These are phyloP conservation scores for Micractinium sp. DNA, from an alignment of 139 green algal genomes.

Conservation along the genomic window DNA sequence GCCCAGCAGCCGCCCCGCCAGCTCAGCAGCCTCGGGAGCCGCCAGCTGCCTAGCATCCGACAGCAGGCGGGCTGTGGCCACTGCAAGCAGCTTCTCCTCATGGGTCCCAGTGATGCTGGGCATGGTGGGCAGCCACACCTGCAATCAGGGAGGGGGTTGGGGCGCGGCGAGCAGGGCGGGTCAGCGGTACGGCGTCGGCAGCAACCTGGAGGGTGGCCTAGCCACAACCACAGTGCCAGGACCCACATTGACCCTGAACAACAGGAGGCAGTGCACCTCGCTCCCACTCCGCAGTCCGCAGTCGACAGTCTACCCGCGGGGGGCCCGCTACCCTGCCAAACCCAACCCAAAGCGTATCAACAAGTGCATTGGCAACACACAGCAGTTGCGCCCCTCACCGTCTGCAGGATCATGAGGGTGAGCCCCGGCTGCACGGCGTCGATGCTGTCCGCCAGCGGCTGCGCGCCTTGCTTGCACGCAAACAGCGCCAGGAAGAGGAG, in stretches of 20 bases:
- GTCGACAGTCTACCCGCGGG: too few species aligned
- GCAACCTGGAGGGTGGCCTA: background rate
- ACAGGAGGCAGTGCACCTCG: background rate
- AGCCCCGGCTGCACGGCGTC: slow-evolving; percentile 88
- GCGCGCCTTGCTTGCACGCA: slow-evolving; percentile 68
- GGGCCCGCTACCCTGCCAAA: too few species aligned
- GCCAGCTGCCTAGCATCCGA: slow-evolving; percentile 57
- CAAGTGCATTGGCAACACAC: too few species aligned
- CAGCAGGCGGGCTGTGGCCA: slow-evolving; percentile 77
- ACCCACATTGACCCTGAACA: background rate
- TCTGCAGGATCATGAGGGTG: slow-evolving; percentile 75
- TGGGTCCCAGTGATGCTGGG: slow-evolving; percentile 57
- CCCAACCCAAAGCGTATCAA: too few species aligned
- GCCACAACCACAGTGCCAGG: background rate
- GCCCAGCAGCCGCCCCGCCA: slow-evolving; percentile 69
- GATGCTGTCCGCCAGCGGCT: slow-evolving; percentile 58
- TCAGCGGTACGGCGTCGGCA: background rate
- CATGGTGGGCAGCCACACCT: slow-evolving; percentile 78
- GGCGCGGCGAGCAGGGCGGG: background rate
- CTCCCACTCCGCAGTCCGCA: too few species aligned
- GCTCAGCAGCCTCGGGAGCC: slow-evolving; percentile 50
- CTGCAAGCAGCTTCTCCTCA: slow-evolving; percentile 82
- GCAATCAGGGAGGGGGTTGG: background rate
- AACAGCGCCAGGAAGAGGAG: slow-evolving; percentile 79
- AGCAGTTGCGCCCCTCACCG: slow-evolving; percentile 51